Evolutionary conservation across 129 eudicot genomes (phyloP).

Genomic region (Erigeron canadensis): DNA sequence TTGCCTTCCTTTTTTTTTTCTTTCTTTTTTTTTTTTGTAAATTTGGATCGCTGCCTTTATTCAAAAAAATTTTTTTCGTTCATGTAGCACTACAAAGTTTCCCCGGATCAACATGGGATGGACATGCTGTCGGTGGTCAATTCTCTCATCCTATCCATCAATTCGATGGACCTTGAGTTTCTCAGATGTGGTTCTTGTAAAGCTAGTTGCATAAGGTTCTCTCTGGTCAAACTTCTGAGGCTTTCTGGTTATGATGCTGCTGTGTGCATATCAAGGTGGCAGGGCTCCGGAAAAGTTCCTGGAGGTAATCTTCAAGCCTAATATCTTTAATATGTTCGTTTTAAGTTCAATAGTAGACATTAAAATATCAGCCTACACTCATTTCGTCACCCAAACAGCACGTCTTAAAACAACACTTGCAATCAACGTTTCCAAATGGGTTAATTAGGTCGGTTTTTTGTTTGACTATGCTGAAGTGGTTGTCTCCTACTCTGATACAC

Average conservation of each 20-base stretch:
- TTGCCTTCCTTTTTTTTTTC: not conserved
- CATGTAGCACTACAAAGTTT: conserved; percentile 55
- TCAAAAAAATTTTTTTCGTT: conserved; percentile 11
- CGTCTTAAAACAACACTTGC: not conserved
- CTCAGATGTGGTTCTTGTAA: conserved; percentile 67
- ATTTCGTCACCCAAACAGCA: not conserved
- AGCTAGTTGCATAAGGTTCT: conserved; percentile 75
- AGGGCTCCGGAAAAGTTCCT: conserved; percentile 76
- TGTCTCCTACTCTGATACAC: not conserved
- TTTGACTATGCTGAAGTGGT: not conserved
- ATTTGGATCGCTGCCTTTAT: not conserved
- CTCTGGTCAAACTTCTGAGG: conserved; percentile 71
- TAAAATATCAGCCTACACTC: not conserved
- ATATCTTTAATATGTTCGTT: not conserved
- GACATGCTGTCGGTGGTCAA: conserved; percentile 67
- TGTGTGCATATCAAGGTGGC: conserved; percentile 81
- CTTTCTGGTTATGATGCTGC: conserved; percentile 90
- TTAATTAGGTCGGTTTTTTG: not conserved
- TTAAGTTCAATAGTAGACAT: not conserved
- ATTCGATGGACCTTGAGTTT: conserved; percentile 52
- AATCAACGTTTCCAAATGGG: not conserved
- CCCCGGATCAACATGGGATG: conserved; percentile 62
- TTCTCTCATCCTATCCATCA: conserved; percentile 61
- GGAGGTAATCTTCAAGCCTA: conserved; percentile 57
- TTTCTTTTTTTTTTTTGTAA: not conserved